Evolutionary conservation across 208 protist genomes (phyloP).

Genomic region (Novymonas esmeraldas): DNA sequence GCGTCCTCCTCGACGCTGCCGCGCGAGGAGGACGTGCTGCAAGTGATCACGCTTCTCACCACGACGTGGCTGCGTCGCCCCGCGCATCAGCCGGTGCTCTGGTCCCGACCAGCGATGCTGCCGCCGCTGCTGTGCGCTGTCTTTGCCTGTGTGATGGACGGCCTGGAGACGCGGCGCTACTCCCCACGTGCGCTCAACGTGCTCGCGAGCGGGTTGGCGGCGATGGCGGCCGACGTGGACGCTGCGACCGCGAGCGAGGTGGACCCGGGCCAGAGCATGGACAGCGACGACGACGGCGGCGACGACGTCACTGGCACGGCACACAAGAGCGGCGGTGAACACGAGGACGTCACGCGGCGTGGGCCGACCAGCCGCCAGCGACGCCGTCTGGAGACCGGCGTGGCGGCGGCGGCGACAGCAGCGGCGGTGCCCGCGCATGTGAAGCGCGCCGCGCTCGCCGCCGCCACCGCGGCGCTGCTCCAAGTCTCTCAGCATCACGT

Average conservation of each 20-base stretch:
- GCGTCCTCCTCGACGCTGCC: conserved; percentile 3
- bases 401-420: neutral
- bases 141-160: conserved; percentile 49
- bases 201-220: conserved; percentile 36
- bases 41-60: conserved; percentile 25
- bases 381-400: neutral
- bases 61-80: conserved; percentile 22
- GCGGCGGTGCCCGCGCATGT: conserved; percentile 9
- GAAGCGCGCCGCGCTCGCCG: conserved; percentile 59
- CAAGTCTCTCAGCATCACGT: conserved; percentile 57
- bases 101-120: conserved; percentile 52
- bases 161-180: conserved; percentile 39
- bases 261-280: conserved; percentile 12
- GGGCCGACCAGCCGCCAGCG: neutral
- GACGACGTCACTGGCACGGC: neutral
- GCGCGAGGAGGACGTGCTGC: conserved; percentile 19
- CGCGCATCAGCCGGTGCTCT: conserved; percentile 41
- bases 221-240: conserved; percentile 32
- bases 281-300: conserved; percentile 10
- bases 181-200: conserved; percentile 57
- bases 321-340: neutral
- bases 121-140: conserved; percentile 51
- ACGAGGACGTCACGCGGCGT: neutral
- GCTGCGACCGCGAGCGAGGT: conserved; percentile 30
- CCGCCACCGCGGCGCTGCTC: conserved; percentile 58